Percentiles rank a stretch among this genome's conserved stretches.
These are phyloP conservation scores for Neospermospora avenae DNA, from an alignment of 2,329 filamentous ascomycete species.

Conservation along the genomic window DNA sequence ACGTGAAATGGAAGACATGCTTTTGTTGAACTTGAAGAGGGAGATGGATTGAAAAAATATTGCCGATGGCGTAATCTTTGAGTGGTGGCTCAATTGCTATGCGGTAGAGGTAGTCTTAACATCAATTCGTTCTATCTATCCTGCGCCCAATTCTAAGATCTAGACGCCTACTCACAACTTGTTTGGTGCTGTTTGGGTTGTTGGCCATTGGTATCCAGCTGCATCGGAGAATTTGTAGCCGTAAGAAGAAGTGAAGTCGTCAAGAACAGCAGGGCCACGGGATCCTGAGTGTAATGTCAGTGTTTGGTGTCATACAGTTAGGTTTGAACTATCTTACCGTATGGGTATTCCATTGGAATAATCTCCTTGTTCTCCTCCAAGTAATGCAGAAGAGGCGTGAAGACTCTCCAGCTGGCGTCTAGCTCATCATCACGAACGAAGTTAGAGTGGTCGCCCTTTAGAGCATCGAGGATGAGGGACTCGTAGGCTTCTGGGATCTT, in stretches of 20 bases:
- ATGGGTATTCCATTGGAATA: conserved; percentile 98
- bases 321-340: conserved; percentile 56
- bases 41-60: neutral
- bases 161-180: conserved; percentile 65
- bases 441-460: conserved; percentile 99
- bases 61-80: neutral
- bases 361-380: conserved; percentile 99
- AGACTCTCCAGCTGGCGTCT: conserved; percentile 97
- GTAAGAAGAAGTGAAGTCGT: conserved; percentile 97
- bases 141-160: conserved; percentile 3
- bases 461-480: conserved; percentile 91
- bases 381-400: conserved; percentile 95
- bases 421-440: conserved; percentile 97
- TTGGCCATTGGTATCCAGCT: conserved; percentile 92
- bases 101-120: conserved; percentile 6
- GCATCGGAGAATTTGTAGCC: conserved; percentile 98
- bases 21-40: neutral
- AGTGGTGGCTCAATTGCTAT: neutral
- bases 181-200: conserved; percentile 69
- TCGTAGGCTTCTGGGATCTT: conserved; percentile 99
- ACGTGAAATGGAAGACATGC: neutral
- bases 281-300: conserved; percentile 60
- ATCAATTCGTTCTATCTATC: conserved; percentile 13
- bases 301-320: neutral
- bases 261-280: conserved; percentile 89